Base-by-base conservation (phyloP, 495 filamentous ascomycete species). In the Cudoniella acicularis region DNA sequence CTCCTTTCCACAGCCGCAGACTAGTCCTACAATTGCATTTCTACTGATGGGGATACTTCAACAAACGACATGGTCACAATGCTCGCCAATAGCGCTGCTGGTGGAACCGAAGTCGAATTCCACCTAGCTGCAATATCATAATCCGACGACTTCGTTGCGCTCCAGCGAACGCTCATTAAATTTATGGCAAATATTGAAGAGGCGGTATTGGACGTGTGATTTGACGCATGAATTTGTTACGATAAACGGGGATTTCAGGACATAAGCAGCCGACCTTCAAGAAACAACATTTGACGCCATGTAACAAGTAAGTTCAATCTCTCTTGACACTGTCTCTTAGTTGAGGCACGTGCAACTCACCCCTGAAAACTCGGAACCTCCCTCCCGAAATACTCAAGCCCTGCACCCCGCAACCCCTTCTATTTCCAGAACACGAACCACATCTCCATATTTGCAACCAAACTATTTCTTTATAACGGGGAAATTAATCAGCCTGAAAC, bases 1-100 rank as follows among this genome's bases (percentile, higher is more conserved):
- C 75, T 91, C 20, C 86, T 98, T 58, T 86, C 80, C 49, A 76
- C 83, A 67, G 87, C 94, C 47, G 87, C 89, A 26, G 84, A 89
- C 61, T 83, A 86, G 56, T 92, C 88, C 6, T 99, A 98, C 82
- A 98, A 99, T 79, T 88, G 89, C 67, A 98, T 99, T 68, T 92
- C 88, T 63, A 87, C 98, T 54, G 94, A 99, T 72, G 94, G 94
- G 55, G 92, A 96, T 74, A 98, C 93, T 3, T 90, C 85, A 65
- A 98, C 94, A 23, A 99, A 98, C 78, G 94, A 99, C 76, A 98
- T 93, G 2, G 80, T 99, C 52, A 91, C 91, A 1, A 74, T 99
- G 26, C 83, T 99, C 9, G 92, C 94, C 60, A 99, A 99, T 71
- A 94, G 94, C 48, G 92, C 91, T 18, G 92, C 90, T 6, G 91